Evolutionary conservation across 257 asterid species (phyloP), one percentile per base, ranked within the genome.

Genomic region (Solanum medicagineum): DNA sequence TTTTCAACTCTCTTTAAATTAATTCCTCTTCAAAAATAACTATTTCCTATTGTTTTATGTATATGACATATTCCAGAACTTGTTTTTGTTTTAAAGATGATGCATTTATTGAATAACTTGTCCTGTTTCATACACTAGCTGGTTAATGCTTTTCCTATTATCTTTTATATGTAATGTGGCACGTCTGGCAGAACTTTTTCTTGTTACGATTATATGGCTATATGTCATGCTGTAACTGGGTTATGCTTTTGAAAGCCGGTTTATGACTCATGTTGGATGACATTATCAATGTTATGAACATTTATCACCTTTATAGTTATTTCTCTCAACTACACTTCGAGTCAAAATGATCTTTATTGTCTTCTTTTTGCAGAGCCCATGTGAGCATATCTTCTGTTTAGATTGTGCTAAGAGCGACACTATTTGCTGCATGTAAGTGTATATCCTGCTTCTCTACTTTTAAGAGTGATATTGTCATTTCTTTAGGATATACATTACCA

Each of bases 371-470:
- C 98, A 97, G 99, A 97, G 89, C 91, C 99, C 99, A 71, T 97
- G 99, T 81, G 98, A 94, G 69, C 99, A 97, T 89, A 94, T 91
- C 55, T 95, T 95, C 92, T 97, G 99, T 90, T 89, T 97, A 95
- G 99, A 95, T 88, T 97, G 99, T 88, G 93, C 98, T 20, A 90
- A 98, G 90, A 95, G 93, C 85, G 98, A 97, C 87, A 93, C 98
- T 73, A 93, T 95, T 69, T 97, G 99, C 90, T 91, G 92, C 90
- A 95, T 97, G 99, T 97, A 97, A 92, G 99, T 13, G 81, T 71
- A 68, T 83, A 70, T 53, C 29, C 53, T n/a, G 59, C 60, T 73
- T 49, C 77, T 83, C 59, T 59, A 63, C 59, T 63, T 17, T 44
- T 60, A 45, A 22, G 63, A 75, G 81, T 49, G 16, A 75, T 8